Percentiles rank a stretch among this genome's conserved stretches.
Evolutionary conservation across 768 basidiomycete genomes (phyloP).

Genomic region (Hemileccinum impolitum): DNA sequence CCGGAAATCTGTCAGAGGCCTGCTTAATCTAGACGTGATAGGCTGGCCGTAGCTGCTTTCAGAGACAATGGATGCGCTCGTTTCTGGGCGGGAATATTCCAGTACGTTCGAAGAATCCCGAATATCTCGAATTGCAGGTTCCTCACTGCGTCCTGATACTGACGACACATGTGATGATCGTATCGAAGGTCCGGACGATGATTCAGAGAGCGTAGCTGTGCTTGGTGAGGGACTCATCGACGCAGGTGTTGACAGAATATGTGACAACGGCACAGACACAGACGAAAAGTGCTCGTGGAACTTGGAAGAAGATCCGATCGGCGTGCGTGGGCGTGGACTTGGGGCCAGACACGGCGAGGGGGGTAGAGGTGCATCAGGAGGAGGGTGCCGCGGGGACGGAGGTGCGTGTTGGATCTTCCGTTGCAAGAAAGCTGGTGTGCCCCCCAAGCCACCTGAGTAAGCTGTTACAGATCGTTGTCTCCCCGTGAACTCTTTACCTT

Average conservation of each 20-base stretch:
- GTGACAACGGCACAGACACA: conserved; percentile 19
- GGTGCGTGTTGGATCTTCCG: conserved; percentile 27
- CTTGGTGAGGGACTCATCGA: conserved; percentile 20
- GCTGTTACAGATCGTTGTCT: conserved; percentile 17
- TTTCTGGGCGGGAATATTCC: conserved; percentile 19
- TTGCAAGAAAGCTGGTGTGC: conserved; percentile 27
- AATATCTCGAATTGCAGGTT: conserved; percentile 6
- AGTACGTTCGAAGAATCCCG: conserved; percentile 8
- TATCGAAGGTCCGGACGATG: conserved; percentile 28
- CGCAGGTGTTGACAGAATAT: conserved; percentile 3
- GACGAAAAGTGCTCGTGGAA: conserved; percentile 35
- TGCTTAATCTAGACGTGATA: conserved; percentile 2
- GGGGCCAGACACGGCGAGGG: conserved; percentile 16
- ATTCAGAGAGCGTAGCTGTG: conserved; percentile 23
- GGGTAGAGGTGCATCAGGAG: conserved; percentile 30
- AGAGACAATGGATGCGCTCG: conserved; percentile 18
- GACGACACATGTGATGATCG: conserved; percentile 23
- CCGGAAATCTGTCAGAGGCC: not conserved
- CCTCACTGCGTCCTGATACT: conserved; percentile 16
- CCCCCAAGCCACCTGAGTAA: conserved; percentile 5
- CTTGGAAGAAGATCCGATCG: conserved; percentile 20
- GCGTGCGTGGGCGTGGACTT: conserved; percentile 8
- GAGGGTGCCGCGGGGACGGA: conserved; percentile 26
- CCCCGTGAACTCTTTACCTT: conserved; percentile 2
- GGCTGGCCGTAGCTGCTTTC: conserved; percentile 21